phyloP scores from a whole-genome alignment of 257 asterid genomes.

The Solanum piurae region DNA sequence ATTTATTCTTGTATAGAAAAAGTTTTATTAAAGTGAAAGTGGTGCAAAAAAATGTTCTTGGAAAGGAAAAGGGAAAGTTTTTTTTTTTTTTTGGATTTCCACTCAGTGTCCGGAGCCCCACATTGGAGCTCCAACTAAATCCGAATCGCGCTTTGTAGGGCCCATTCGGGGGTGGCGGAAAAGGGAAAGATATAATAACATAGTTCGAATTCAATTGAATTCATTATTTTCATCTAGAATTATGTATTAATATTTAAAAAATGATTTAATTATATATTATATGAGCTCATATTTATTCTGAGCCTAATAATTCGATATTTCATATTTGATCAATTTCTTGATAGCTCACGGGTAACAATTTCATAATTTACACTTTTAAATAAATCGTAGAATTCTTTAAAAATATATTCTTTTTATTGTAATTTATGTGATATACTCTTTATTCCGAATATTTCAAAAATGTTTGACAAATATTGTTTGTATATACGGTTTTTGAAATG shows the following conservation, averaged over 20 bases:
- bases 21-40: not conserved
- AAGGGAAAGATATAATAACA: not conserved
- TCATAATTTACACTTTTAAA: not conserved
- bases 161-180: not conserved
- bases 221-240: not conserved
- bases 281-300: not conserved
- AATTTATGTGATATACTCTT: not conserved
- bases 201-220: not conserved
- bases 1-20: not conserved
- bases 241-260: not conserved
- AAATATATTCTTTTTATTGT: not conserved
- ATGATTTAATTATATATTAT: not conserved
- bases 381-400: not conserved
- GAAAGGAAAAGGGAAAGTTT: not conserved
- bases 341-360: not conserved
- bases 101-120: no score
- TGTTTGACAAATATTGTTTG: not conserved
- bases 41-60: not conserved
- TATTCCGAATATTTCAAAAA: not conserved
- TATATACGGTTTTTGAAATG: not conserved
- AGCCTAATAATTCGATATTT: not conserved
- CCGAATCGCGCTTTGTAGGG: no score
- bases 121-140: no score
- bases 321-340: not conserved
- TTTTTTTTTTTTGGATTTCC: no score